Evolutionary conservation across 140 eudicot species (phyloP).

Genomic region (Stevia rebaudiana): DNA sequence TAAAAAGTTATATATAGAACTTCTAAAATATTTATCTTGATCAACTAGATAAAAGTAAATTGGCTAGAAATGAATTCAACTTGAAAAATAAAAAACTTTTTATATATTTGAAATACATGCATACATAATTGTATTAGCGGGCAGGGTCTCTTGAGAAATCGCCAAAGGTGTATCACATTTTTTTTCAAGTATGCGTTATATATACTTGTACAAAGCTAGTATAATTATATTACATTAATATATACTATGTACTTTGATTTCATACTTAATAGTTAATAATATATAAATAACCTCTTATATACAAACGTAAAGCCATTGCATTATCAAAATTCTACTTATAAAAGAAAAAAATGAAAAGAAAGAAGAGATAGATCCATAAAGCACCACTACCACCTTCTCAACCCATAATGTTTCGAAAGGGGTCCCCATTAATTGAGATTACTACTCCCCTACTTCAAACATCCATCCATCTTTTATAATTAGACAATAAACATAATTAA

Average conservation of each 20-base stretch:
- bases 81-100: not conserved
- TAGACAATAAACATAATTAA: constrained; percentile 2
- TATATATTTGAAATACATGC: too few species aligned
- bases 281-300: not conserved
- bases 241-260: too few species aligned
- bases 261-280: too few species aligned
- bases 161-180: too few species aligned
- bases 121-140: not conserved
- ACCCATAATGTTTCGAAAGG: not conserved
- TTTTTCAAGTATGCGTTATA: too few species aligned
- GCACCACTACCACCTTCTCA: constrained; percentile 13
- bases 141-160: too few species aligned
- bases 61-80: not conserved
- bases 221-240: too few species aligned
- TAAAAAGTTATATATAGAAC: too few species aligned
- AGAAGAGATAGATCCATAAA: constrained; percentile 7
- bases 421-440: constrained; percentile 7
- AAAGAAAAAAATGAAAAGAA: not conserved
- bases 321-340: not conserved
- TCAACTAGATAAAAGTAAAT: too few species aligned
- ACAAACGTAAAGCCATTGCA: not conserved
- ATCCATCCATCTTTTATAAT: constrained; percentile 8
- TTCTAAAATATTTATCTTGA: too few species aligned
- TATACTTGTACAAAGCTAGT: too few species aligned
- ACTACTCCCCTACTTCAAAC: constrained; percentile 22